Conservation (phyloP, 2,329 filamentous ascomycete species). For the Sporothrix variecibatus region DNA sequence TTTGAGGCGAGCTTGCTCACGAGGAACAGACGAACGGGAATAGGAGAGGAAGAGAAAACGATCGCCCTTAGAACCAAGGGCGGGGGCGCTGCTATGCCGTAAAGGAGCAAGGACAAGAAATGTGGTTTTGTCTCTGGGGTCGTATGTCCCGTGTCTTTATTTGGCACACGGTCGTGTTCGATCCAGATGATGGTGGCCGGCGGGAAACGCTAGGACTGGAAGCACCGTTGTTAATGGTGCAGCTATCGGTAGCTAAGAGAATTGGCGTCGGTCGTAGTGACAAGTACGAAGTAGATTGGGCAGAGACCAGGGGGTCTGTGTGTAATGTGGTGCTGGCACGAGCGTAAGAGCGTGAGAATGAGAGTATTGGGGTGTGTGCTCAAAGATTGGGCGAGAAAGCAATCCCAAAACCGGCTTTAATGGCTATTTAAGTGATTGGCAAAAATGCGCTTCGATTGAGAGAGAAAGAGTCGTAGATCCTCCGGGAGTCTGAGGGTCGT, state of each 20-base stretch:
- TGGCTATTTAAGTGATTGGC: slow-evolving; percentile 24
- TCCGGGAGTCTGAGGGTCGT: not conserved
- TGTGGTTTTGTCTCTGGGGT: not conserved
- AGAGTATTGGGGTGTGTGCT: not conserved
- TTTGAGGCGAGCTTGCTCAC: slow-evolving; percentile 9
- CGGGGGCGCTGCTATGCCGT: not conserved
- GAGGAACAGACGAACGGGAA: not conserved
- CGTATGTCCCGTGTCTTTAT: slow-evolving; percentile 9
- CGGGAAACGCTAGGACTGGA: slow-evolving; percentile 4
- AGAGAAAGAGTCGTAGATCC: slow-evolving; percentile 4
- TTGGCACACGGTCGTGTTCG: slow-evolving; percentile 11
- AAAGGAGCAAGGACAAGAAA: not conserved
- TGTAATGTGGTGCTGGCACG: not conserved
- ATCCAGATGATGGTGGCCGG: not conserved
- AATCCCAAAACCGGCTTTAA: slow-evolving; percentile 26
- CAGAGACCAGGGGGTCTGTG: not conserved
- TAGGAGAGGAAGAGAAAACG: not conserved
- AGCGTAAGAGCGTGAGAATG: not conserved
- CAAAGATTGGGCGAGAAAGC: not conserved
- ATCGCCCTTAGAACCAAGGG: not conserved
- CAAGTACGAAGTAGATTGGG: not conserved
- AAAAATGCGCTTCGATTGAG: not conserved
- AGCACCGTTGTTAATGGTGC: slow-evolving; percentile 9
- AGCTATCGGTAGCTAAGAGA: not conserved
- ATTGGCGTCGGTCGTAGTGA: not conserved